Evolutionary conservation across 2,329 filamentous ascomycete genomes (phyloP), one percentile per base, ranked within the genome.

Genomic region (Penicillium sumatraense): DNA sequence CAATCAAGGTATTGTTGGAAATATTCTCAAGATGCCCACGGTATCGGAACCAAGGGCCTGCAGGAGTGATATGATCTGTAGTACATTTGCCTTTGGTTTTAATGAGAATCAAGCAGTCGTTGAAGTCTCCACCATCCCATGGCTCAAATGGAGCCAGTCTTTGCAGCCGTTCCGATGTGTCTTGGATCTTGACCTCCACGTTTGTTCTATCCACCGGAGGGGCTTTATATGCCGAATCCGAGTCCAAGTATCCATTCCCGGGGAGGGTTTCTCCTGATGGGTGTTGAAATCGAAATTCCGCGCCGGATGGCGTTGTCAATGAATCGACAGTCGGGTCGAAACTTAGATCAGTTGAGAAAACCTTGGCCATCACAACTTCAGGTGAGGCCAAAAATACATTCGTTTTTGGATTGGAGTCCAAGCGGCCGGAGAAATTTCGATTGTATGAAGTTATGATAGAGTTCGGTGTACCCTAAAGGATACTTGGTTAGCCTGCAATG

Each of bases 1-100:
- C 93, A 69, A 98, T 97, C 77, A 98, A 81, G 91, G 97, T 96
- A 86, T 98, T 98, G 88, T 98, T 97, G 75, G 93, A 97, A 81
- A 98, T 97, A 86, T 98, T 98, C 86, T 97, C 93, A 71, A 98
- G 85, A 76, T 98, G 93, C 61, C 93, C 93, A 85, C 93, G 91
- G 86, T 97, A 98, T 85, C 97, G 97, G 77, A 98, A 83, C 93
- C 93, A 96, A 60, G 93, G 92, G 65, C 93, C 92, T 66, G 92
- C 93, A 91, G 96, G 96, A 60, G 91, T 96, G 79, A 96, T 96
- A 81, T 96, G 91, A 74, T 96, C 92, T 57, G 92, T 96, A 60
- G 92, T 96, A 61, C 91, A 96, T 86, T 97, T 96, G 78, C 93
- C 93, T 78, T 93, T 79, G 60, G 88, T 84, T 87, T 98, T 98